Evolutionary conservation across 2,329 filamentous ascomycete genomes (phyloP).

Genomic region (Fusarium sp.): DNA sequence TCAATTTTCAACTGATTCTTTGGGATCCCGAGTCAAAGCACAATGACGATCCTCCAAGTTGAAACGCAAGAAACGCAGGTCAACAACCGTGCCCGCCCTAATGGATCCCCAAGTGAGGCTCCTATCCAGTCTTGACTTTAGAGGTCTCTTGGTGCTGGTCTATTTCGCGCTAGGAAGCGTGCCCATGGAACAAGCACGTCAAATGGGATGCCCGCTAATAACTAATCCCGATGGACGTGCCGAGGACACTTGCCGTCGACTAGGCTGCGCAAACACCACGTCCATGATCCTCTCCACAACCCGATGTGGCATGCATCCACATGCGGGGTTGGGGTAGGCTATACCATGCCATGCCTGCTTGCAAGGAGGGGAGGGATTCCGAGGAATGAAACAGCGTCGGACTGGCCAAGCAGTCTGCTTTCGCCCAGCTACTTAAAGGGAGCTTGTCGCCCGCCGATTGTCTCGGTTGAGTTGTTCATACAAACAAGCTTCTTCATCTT

Average conservation of each 20-base stretch:
- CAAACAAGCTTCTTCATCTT: neutral
- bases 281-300: conserved; percentile 33
- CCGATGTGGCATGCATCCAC: conserved; percentile 15
- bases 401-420: neutral
- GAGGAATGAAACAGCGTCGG: neutral
- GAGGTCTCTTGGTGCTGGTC: neutral
- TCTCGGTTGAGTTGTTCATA: neutral
- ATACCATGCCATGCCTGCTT: neutral
- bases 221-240: neutral
- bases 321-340: conserved; percentile 29
- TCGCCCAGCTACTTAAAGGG: conserved; percentile 29
- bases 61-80: neutral
- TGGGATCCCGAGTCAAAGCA: neutral
- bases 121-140: neutral
- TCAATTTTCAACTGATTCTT: neutral
- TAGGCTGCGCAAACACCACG: conserved; percentile 11
- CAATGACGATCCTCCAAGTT: neutral
- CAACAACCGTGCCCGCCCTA: neutral
- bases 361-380: neutral
- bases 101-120: neutral
- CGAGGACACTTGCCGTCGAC: conserved; percentile 4
- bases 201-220: neutral
- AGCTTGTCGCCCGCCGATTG: neutral
- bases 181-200: neutral
- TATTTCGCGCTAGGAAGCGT: conserved; percentile 13